A percentile compares a stretch with the other conserved stretches of the same genome.
Conservation (phyloP, 352 stramenopile species). For the Pythium phragmiticola region DNA sequence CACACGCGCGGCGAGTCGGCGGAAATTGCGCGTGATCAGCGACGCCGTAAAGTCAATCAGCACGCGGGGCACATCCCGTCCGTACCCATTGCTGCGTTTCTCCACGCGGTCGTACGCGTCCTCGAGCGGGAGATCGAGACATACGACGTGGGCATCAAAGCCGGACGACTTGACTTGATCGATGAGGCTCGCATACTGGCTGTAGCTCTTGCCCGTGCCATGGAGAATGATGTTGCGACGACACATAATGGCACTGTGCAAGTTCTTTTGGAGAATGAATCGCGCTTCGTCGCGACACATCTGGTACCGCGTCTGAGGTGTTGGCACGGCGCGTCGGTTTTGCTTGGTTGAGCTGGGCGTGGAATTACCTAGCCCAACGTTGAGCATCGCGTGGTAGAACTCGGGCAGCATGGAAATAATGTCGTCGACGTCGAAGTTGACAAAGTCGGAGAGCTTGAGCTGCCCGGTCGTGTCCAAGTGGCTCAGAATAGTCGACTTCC, state of each 20-base stretch:
- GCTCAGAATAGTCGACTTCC: slow-evolving; percentile 76
- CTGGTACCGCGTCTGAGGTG: slow-evolving; percentile 69
- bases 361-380: slow-evolving; percentile 66
- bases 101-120: slow-evolving; percentile 68
- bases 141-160: slow-evolving; percentile 78
- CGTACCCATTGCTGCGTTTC: slow-evolving; percentile 59
- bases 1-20: slow-evolving; percentile 50
- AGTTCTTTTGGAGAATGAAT: slow-evolving; percentile 83
- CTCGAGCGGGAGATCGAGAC: slow-evolving; percentile 64
- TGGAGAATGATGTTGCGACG: slow-evolving; percentile 82
- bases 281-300: slow-evolving; percentile 78
- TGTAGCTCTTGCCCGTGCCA: slow-evolving; percentile 71
- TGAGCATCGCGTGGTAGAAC: slow-evolving; percentile 84
- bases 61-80: slow-evolving; percentile 58
- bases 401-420: slow-evolving; percentile 74
- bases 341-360: slow-evolving; percentile 23
- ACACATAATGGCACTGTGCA: slow-evolving; percentile 73
- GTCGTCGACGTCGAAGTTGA: slow-evolving; percentile 84
- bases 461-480: slow-evolving; percentile 68
- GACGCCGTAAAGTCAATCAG: slow-evolving; percentile 65
- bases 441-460: slow-evolving; percentile 72
- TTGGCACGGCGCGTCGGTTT: slow-evolving; percentile 26
- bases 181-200: slow-evolving; percentile 57
- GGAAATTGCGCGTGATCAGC: slow-evolving; percentile 69
- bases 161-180: slow-evolving; percentile 64